Conservation (phyloP, 148 eudicot species). For the Amaranthus cruentus region DNA sequence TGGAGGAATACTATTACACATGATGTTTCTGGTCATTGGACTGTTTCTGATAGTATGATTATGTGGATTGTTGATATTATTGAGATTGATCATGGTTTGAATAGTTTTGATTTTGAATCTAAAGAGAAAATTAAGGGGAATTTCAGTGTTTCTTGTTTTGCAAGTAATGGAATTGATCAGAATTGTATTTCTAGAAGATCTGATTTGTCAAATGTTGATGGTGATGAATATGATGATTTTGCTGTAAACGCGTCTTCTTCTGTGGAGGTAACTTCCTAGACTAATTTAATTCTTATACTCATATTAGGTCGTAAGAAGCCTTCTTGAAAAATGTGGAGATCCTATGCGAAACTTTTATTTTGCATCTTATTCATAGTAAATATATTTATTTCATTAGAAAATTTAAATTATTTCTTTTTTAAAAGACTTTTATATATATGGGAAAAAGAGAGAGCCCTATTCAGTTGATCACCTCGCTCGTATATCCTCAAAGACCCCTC, state of each 20-base stretch:
- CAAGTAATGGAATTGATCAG: conserved; percentile 7
- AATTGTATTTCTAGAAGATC: not conserved
- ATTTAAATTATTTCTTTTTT: too few relatives aligned
- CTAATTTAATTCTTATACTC: too few relatives aligned
- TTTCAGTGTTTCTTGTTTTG: not conserved
- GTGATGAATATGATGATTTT: not conserved
- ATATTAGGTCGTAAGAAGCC: too few relatives aligned
- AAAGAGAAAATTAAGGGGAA: too few relatives aligned
- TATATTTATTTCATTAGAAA: too few relatives aligned
- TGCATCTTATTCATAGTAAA: too few relatives aligned
- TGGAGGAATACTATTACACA: conserved; percentile 42
- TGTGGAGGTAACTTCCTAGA: not conserved
- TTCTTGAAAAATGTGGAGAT: too few relatives aligned
- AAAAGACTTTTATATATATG: too few relatives aligned
- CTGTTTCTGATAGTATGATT: conserved; percentile 4
- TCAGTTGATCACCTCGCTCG: too few relatives aligned
- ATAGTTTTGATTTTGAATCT: not conserved
- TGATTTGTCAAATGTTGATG: not conserved
- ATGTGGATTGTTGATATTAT: conserved; percentile 21
- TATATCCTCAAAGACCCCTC: not conserved
- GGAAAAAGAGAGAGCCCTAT: too few relatives aligned
- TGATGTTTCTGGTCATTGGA: conserved; percentile 26
- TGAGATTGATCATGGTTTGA: not conserved
- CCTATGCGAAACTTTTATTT: too few relatives aligned
- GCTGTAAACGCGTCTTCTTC: not conserved